These are phyloP conservation scores for Paraleonurus japonicus DNA, from an alignment of 257 asterid genomes.

Conservation along the genomic window DNA sequence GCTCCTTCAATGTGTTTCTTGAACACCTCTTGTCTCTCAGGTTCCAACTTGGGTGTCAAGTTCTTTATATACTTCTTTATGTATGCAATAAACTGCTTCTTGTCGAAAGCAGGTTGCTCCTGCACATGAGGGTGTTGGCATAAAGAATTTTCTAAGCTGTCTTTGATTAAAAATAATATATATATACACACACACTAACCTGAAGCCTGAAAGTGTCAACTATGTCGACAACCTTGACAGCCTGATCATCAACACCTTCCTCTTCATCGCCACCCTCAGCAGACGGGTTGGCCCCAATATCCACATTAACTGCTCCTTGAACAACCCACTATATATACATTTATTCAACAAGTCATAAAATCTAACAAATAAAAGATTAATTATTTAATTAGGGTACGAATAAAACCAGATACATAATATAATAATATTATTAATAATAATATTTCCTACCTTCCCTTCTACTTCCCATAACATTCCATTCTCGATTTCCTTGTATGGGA, in stretches of 20 bases:
- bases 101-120: constrained; percentile 67
- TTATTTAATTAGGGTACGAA: too few relatives aligned
- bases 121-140: background rate
- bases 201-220: constrained; percentile 72
- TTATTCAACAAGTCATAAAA: too few relatives aligned
- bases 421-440: too few relatives aligned
- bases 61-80: constrained; percentile 54
- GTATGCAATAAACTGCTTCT: constrained; percentile 59
- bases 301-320: constrained; percentile 52
- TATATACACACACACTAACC: too few relatives aligned
- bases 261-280: constrained; percentile 67
- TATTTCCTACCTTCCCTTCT: constrained; percentile 47
- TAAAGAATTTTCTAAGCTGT: too few relatives aligned
- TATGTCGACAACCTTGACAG: constrained; percentile 58
- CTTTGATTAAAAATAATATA: too few relatives aligned
- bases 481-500: constrained; percentile 48
- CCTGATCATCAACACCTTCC: constrained; percentile 61
- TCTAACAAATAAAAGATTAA: too few relatives aligned
- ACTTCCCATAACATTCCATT: constrained; percentile 68
- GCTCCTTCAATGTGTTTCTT: constrained; percentile 61
- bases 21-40: constrained; percentile 42
- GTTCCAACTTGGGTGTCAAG: constrained; percentile 37
- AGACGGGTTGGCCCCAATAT: constrained; percentile 74
- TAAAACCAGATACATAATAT: too few relatives aligned
- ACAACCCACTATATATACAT: constrained; percentile 50